Evolutionary conservation across 352 stramenopile genomes (phyloP), one percentile per base, ranked within the genome.

Genomic region (Globisporangium uncinulatum): DNA sequence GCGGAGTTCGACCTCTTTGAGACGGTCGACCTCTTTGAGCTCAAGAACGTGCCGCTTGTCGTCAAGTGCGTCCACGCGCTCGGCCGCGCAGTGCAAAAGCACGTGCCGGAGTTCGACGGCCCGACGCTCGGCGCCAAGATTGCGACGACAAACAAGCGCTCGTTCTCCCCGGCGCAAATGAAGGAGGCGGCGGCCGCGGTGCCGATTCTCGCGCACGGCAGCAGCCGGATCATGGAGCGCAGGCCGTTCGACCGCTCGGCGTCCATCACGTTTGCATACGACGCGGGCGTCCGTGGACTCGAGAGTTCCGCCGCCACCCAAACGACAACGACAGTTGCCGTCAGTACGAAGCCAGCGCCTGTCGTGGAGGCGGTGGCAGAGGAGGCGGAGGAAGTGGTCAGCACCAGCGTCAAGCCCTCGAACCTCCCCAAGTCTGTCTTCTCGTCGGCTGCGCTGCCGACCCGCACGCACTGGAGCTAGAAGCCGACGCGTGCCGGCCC

Each of bases 1-100:
- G 68, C 79, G 1, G 83, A 96, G 62, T 89, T 92, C 58, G 87
- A 95, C 62, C 65, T 96, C n/a, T 97, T 96, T 51, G 87, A 95
- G 66, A 96, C 89, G 1, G 80, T 96, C 13, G 89, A 96, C 45
- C 63, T 97, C 14, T 96, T 83, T 57, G 87, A 96, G 57, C 76
- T 83, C 20, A 96, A 96, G 66, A 92, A 96, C 54, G 34, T 95
- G 3, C 73, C 71, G 24, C 67, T 89, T n/a, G 88, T 97, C 21
- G 78, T 92, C 20, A 83, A 87, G 42, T 95, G 86, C 61, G 74
- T 96, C 54, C 83, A 94, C 41, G 87, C 87, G 1, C 69, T 96
- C 0, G 86, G 83, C 20, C 81, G 83, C 21, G 76, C 79, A 0
- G 67, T 94, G 20, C 78, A 86, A 44, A 91, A 90, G 71, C 87